Base-by-base conservation (phyloP, 2,329 filamentous ascomycete genomes). In the Thermochaetoides dissita region DNA sequence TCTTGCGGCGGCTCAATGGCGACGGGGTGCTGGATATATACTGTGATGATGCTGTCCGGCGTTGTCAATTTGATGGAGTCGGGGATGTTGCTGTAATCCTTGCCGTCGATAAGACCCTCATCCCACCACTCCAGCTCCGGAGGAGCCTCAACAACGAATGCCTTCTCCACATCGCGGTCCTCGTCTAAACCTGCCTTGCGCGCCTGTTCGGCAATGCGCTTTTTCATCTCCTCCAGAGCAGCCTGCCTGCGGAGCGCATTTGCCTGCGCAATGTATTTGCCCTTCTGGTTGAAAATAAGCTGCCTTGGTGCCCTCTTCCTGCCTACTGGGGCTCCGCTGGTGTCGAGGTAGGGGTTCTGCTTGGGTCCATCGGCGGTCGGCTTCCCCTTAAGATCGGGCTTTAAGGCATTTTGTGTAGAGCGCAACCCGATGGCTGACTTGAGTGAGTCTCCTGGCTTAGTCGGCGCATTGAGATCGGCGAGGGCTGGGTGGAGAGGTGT, bases 101-200 rank as follows among this genome's bases (percentile, higher is more conserved):
- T 72, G 35, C 81, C 84, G 40, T 82, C 72, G 10, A 94, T 71
- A 11, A 96, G 66, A 2, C 80, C 85, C 63, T 96, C 88, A 54
- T 98, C 91, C 85, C 89, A 96, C 91, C 91, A 98, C 60, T 98
- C 91, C 35, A 96, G 73, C 7, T 81, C 81, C 4, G 91, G 91
- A 8, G 91, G 91, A 30, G 73, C 71, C 48, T 89, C 81, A 6
- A 95, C 76, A 4, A 91, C 63, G 58, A 89, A 96, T 30, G 86
- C 84, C 60, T 89, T 94, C 60, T 98, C 89, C 38, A 83, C 78
- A 47, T 93, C 81, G 30, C 85, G 63, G 51, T 89, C 89, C 58
- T 96, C 89, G 54, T 96, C 89, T 48, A 96, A 84, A 37, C 87
- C 88, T n/a, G 83, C 86, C 59, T 87, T 89, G 45, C 88, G 76